Base-by-base conservation (phyloP, 441 rosid genomes). In the Pelargonium australe region DNA sequence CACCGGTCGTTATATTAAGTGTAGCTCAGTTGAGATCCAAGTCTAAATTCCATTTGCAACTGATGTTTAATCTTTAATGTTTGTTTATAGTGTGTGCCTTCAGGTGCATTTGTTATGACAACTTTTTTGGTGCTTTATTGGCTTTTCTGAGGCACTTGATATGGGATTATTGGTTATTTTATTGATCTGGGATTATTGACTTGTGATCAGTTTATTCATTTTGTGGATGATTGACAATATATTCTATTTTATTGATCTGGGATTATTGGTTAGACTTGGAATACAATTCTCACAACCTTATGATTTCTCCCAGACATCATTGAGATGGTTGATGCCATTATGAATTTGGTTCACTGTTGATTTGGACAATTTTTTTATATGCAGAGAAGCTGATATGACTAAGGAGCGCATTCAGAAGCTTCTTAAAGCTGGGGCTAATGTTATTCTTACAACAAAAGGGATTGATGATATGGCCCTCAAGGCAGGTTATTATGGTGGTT, bases 401-500 rank as follows among this genome's bases (percentile, higher is more conserved):
- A 95, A 92, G 73, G 99, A 95, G 76, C 89, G 98, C 14, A 95
- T 95, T 74, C 93, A 82, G 73, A 95, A 95, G 76, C 89, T 95
- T 73, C 77, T 95, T 71, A 89, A 89, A 84, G 95, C 94, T 80
- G 99, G 99, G 57, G 99, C 99, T 11, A 92, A 95, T 76, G 98
- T 95, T 69, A 80, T 95, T 69, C 77, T 95, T 72, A 95, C 99
- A 55, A 95, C 98, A 12, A 95, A 95, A 81, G 98, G 96, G 70
- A 95, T 95, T 74, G 99, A 92, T 75, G 99, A 92, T 88, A 95
- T 95, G 99, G 94, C 98, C 65, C 91, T 95, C 66, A 95, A 92
- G 89, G 99, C 81, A 75, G 73, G 78, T 10, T 51, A 53, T 53
- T 53, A 4, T 53, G 60, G 7, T 34, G 4, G 40, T 34, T 34